Conservation (phyloP, 345 rosid species). For the Stellera chamaejasme region DNA sequence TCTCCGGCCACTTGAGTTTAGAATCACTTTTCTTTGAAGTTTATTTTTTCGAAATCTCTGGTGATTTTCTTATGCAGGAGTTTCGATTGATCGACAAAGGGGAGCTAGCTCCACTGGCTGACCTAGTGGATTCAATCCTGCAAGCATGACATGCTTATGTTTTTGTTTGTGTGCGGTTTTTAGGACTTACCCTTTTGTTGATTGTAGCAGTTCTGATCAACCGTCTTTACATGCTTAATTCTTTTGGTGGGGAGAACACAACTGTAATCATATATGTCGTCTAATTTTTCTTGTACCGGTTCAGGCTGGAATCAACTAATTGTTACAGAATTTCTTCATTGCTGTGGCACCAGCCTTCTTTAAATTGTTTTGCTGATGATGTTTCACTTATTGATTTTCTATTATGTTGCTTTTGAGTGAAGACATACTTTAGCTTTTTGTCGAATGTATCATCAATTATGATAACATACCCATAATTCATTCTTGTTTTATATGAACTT, state of each 20-base stretch:
- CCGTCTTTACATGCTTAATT: conserved; percentile 8
- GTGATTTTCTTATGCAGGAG: conserved; percentile 35
- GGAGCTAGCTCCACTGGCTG: conserved; percentile 58
- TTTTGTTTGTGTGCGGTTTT: not conserved
- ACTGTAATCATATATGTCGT: not conserved
- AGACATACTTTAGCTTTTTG: too few relatives aligned
- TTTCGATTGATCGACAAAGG: conserved; percentile 46
- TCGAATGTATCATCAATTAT: too few relatives aligned
- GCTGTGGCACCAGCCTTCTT: not conserved
- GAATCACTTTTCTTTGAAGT: too few relatives aligned
- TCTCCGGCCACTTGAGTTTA: not conserved
- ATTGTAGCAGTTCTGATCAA: not conserved
- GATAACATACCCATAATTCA: too few relatives aligned
- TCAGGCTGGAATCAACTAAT: too few relatives aligned
- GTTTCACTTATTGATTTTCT: too few relatives aligned
- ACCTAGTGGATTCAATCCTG: conserved; percentile 58
- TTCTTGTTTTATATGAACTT: too few relatives aligned
- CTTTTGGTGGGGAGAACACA: not conserved
- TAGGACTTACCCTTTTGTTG: not conserved
- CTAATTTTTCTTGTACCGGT: not conserved
- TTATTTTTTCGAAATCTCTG: not conserved
- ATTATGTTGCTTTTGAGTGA: too few relatives aligned
- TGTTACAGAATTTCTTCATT: too few relatives aligned
- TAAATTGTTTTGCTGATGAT: not conserved
- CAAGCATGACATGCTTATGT: conserved; percentile 21